Base-by-base conservation (phyloP, 257 asterid genomes). In the Solanum chiquidenum region DNA sequence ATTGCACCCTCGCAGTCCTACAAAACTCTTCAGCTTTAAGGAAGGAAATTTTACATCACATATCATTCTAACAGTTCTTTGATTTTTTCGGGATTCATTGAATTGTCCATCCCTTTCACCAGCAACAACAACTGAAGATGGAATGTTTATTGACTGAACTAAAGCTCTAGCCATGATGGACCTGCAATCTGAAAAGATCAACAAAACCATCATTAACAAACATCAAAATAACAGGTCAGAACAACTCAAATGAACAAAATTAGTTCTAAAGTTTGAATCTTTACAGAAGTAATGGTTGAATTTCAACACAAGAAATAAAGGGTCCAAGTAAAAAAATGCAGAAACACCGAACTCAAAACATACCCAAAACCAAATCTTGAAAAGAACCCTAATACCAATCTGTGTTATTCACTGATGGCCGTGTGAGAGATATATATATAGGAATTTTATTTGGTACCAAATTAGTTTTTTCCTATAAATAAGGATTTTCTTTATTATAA, bases 1-100 rank as follows among this genome's bases (percentile, higher is more conserved):
- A 90, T 95, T 95, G 76, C 93, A 90, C 58, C 92, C 92, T 37
- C 98, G 94, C 31, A 95, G 89, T 23, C 98, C 98, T 29, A 95
- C 60, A 90, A 92, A 96, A 62, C 89, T 89, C 84, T 86, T 91
- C 90, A 95, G 76, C 83, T 89, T 90, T 20, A 85, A 49, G 6
- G 98, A 93, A 27, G 93, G 25, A 2, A 87, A 62, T 86, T 76
- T 91, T 82, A 90, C 79, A 74, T 85, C 88, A 92, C 94, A 91
- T 64, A 92, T 88, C 98, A 95, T 94, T n/a, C 86, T 92, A 52
- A 91, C 79, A 20, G 92, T 87, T 86, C 88, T 91, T 83, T 87
- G 91, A 46, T 90, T 83, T 86, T 88, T 94, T 82, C 80, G 89
- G 12, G 95, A 92, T 40, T 94, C 90, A 77, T 90, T 91, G 23